Evolutionary conservation across 116 monocot genomes (phyloP).

Genomic region (Phalaenopsis hybrid): DNA sequence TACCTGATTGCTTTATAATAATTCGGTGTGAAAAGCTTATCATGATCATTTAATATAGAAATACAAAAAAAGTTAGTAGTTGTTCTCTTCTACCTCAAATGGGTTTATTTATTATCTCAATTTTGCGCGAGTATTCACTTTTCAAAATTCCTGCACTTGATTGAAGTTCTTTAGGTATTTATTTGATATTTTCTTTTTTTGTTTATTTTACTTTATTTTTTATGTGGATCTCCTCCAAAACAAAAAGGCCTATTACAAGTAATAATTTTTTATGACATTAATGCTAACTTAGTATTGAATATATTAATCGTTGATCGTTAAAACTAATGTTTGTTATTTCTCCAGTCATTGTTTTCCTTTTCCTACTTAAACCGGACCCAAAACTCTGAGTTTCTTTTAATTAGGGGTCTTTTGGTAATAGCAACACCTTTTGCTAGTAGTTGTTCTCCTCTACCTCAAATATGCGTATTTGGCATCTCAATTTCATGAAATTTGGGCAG

Average conservation of each 20-base stretch:
- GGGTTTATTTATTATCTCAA: not conserved
- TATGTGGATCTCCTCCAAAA: not conserved
- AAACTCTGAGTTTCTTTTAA: not conserved
- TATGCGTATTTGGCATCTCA: not conserved
- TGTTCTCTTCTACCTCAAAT: conserved; percentile 10
- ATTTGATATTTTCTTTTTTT: not conserved
- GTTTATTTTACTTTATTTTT: not conserved
- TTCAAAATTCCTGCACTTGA: not conserved
- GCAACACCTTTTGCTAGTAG: conserved; percentile 93
- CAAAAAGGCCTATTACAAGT: not conserved
- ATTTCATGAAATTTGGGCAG: not conserved
- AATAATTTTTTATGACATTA: not conserved
- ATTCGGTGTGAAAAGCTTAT: not conserved
- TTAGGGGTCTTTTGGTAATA: conserved; percentile 73
- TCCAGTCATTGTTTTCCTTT: not conserved
- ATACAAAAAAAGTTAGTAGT: conserved; percentile 25
- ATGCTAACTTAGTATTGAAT: not conserved
- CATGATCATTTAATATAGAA: not conserved
- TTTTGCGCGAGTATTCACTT: not conserved
- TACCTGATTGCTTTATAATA: not conserved
- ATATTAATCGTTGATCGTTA: not conserved
- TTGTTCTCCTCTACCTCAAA: conserved; percentile 8
- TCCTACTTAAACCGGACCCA: not conserved
- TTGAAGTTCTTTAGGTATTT: not conserved
- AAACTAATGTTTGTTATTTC: not conserved